Evolutionary conservation across 139 green algal genomes (phyloP), one percentile per base, ranked within the genome.

Genomic region (Chlamydomonas eustigma): DNA sequence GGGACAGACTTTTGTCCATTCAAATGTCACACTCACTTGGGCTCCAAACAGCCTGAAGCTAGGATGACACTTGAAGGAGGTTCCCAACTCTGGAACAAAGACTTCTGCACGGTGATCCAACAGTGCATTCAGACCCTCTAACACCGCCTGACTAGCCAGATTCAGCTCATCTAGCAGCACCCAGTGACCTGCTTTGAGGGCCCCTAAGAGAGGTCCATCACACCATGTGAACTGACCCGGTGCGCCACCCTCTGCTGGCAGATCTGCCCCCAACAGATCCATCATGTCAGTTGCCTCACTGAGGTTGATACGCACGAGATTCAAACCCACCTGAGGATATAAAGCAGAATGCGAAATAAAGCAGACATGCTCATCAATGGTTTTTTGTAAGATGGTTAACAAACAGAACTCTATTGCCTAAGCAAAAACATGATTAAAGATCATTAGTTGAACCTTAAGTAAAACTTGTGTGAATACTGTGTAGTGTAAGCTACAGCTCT

Each of bases 141-240:
- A 83, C 37, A 99, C 91, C 8, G 83, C 86, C 82, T 98, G 95
- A 37, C 84, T 84, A 4, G 96, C 96, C 18, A 99, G 88, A 81
- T 99, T 99, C 25, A 99, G 89, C 88, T 99, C 96, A 76, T 99
- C 96, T n/a, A 99, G 89, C 64, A 99, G 89, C 31, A 99, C 92
- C 96, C 96, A 99, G 65, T 88, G 70, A 18, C 96, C 95, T 0
- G 78, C 64, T 64, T 91, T 90, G 18, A 99, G 79, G 0, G 96
- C 96, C 6, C 73, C 74, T 64, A 99, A 88, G 83, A 99, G 88
- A 31, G 96, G 93, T 3, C 96, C 96, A 65, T 98, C 94, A 36
- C 85, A 91, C 93, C 96, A 99, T 5, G 84, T 76, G 82, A 99
- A 99, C 69, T 95, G 83, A 0, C 94, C 96, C 6, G 89, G 83